phyloP scores from a whole-genome alignment of 108 stramenopile genomes.

The Pseudonitzschia pungens region DNA sequence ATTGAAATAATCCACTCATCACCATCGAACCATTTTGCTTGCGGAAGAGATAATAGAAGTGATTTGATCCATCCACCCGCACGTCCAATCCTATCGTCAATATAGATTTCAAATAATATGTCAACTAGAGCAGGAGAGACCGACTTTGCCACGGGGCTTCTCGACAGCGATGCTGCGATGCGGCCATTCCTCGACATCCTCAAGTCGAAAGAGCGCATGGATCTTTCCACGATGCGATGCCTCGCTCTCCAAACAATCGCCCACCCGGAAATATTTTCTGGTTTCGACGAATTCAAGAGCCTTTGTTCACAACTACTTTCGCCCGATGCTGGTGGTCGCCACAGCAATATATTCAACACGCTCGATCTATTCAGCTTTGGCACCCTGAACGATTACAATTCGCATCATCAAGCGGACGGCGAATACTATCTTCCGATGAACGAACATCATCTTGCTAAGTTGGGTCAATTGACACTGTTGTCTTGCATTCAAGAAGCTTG shows the following conservation, averaged over 20 bases:
- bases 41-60: neutral
- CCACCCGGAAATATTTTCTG: slow-evolving; percentile 44
- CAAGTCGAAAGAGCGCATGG: slow-evolving; percentile 18
- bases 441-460: slow-evolving; percentile 40
- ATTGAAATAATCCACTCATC: too few relatives aligned
- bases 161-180: slow-evolving; percentile 27
- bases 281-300: slow-evolving; percentile 50
- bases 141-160: neutral
- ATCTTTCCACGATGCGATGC: slow-evolving; percentile 36
- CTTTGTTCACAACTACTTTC: neutral
- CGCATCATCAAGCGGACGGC: neutral
- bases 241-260: slow-evolving; percentile 40
- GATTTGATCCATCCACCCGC: neutral
- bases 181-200: slow-evolving; percentile 28
- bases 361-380: slow-evolving; percentile 62
- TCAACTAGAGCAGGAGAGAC: neutral
- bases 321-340: neutral
- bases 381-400: slow-evolving; percentile 24
- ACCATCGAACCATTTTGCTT: too few relatives aligned
- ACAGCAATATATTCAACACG: slow-evolving; percentile 22
- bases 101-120: neutral
- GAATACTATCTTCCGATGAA: slow-evolving; percentile 35
- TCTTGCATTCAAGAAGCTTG: slow-evolving; percentile 45
- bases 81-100: neutral
- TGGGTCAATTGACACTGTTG: slow-evolving; percentile 45